Percentiles rank a stretch among this genome's conserved stretches.
These are phyloP conservation scores for Madurella fahalii DNA, from an alignment of 2,329 filamentous ascomycete species.

Conservation along the genomic window DNA sequence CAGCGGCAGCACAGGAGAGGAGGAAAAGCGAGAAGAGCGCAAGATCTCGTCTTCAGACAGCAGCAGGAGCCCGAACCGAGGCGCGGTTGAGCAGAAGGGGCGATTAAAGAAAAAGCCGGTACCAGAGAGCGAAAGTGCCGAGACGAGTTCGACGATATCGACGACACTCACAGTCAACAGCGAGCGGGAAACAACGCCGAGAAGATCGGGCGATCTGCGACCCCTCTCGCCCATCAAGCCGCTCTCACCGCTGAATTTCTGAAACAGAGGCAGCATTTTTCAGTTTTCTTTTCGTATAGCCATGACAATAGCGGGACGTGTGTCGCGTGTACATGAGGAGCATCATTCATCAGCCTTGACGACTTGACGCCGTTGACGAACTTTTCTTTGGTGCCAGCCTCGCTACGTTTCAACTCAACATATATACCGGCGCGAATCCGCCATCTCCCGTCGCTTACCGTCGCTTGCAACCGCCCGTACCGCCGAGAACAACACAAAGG, in stretches of 20 bases:
- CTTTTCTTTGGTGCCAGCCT: constrained; percentile 18
- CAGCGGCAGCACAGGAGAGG: constrained; percentile 7
- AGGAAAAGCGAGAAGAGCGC: constrained; percentile 43
- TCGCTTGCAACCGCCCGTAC: too few relatives aligned
- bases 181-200: constrained; percentile 36
- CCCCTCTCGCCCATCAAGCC: constrained; percentile 64
- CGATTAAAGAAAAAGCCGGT: constrained; percentile 43
- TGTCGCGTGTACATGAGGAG: constrained; percentile 13
- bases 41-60: constrained; percentile 63
- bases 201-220: constrained; percentile 43
- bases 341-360: constrained; percentile 15
- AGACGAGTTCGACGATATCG: constrained; percentile 42
- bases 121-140: constrained; percentile 41
- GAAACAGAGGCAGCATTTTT: constrained; percentile 12
- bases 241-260: constrained; percentile 59
- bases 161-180: constrained; percentile 45
- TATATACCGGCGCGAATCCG: too few relatives aligned
- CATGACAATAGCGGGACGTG: constrained; percentile 19
- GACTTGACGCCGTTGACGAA: constrained; percentile 27
- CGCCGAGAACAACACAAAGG: too few relatives aligned
- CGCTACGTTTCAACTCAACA: not conserved
- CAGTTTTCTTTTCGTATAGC: constrained; percentile 13
- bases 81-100: constrained; percentile 30
- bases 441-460: too few relatives aligned
- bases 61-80: constrained; percentile 47